phyloP scores from a whole-genome alignment of 2,329 filamentous ascomycete genomes.

The Talaromyces sp. region DNA sequence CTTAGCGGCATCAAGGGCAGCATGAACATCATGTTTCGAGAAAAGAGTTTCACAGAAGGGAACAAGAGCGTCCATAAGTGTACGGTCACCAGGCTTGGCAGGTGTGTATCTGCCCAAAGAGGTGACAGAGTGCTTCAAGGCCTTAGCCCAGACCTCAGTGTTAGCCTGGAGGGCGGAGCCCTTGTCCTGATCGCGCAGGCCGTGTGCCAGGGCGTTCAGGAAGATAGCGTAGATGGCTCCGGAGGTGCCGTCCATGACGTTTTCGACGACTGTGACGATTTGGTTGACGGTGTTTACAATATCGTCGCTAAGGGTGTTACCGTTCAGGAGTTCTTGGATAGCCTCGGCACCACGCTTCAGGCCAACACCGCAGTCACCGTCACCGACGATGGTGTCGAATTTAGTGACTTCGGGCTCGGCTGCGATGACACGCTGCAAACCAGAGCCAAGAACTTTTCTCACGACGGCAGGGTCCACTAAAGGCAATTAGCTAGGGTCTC shows the following conservation, averaged over 20 bases:
- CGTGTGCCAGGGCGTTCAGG: constrained; percentile 78
- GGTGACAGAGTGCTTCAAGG: constrained; percentile 70
- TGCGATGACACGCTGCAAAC: constrained; percentile 61
- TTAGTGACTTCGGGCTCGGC: constrained; percentile 68
- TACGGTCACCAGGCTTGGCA: constrained; percentile 84
- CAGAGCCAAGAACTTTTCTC: constrained; percentile 57
- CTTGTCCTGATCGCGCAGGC: constrained; percentile 59
- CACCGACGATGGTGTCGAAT: constrained; percentile 80
- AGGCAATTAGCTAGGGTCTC: constrained; percentile 9
- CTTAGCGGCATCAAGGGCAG: constrained; percentile 74
- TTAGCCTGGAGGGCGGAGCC: constrained; percentile 50
- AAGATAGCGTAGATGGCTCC: constrained; percentile 86
- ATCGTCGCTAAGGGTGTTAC: constrained; percentile 53
- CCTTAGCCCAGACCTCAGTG: constrained; percentile 62
- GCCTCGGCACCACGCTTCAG: constrained; percentile 83
- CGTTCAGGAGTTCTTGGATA: constrained; percentile 49
- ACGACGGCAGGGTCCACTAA: constrained; percentile 54
- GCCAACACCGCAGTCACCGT: constrained; percentile 87
- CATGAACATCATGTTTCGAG: constrained; percentile 65
- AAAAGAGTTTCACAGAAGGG: constrained; percentile 79
- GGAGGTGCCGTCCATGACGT: constrained; percentile 73
- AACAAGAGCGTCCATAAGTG: constrained; percentile 83
- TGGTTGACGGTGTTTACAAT: constrained; percentile 61
- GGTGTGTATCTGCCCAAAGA: constrained; percentile 83
- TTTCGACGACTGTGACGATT: constrained; percentile 67